These are phyloP conservation scores for Chrysopogon serrulatus DNA, from an alignment of 176 grass and related monocot species.

Conservation along the genomic window DNA sequence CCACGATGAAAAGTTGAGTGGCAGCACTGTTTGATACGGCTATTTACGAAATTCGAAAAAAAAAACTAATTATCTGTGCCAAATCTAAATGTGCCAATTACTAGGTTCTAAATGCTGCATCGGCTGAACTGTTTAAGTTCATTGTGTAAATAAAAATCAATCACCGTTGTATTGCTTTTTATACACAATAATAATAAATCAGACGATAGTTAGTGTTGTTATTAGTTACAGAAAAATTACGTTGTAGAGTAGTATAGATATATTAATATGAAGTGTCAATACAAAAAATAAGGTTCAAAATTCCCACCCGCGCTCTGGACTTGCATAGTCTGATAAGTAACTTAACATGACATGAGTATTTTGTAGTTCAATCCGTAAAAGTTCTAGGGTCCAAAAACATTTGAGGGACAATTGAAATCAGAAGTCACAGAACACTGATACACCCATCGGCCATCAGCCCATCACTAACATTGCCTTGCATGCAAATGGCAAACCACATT, in stretches of 20 bases:
- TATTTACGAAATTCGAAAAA: background rate
- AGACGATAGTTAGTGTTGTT: background rate
- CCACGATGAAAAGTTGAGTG: background rate
- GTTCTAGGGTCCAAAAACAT: background rate
- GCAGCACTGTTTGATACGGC: background rate
- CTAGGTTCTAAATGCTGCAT: background rate
- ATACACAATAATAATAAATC: background rate
- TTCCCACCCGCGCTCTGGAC: too few species aligned
- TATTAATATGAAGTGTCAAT: too few species aligned
- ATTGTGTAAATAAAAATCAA: too few species aligned
- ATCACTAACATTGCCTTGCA: background rate
- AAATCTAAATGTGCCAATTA: background rate
- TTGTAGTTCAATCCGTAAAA: background rate
- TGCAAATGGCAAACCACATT: too few species aligned
- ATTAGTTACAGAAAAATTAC: background rate
- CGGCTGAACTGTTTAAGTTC: background rate
- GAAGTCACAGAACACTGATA: background rate
- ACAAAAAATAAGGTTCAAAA: too few species aligned
- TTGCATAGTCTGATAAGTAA: too few species aligned
- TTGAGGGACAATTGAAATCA: background rate
- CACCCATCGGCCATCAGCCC: too few species aligned
- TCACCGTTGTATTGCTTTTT: background rate
- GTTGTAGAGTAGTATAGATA: too few species aligned
- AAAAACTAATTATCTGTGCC: background rate
- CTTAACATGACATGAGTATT: background rate